Conservation (phyloP, 1,284 basidiomycete species). For the Rhodofomes roseus region DNA sequence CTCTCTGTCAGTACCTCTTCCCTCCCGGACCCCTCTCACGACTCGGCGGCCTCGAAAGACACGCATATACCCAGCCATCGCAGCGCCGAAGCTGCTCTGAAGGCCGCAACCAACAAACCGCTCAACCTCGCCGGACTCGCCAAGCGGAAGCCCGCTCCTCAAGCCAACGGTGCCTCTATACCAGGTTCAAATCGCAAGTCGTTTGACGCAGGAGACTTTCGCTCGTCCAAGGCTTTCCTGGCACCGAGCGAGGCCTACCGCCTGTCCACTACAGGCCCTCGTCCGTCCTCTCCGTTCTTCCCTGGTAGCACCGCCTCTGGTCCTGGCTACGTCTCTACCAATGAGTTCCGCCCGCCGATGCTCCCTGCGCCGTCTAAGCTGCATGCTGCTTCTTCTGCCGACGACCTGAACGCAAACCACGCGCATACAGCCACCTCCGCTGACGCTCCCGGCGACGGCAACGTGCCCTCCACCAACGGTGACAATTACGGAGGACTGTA, state of each 20-base stretch:
- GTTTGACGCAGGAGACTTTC: constrained; percentile 11
- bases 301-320: constrained; percentile 3
- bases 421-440: constrained; percentile 26
- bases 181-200: constrained; percentile 13
- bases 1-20: neutral
- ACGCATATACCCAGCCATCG: neutral
- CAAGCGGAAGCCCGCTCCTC: constrained; percentile 14
- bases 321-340: constrained; percentile 13
- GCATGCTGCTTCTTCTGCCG: constrained; percentile 9
- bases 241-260: constrained; percentile 14
- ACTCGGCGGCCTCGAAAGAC: neutral
- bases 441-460: neutral
- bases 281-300: constrained; percentile 23
- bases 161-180: neutral
- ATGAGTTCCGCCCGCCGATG: constrained; percentile 14
- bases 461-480: neutral
- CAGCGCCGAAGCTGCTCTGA: constrained; percentile 2
- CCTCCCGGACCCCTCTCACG: neutral
- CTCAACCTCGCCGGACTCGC: constrained; percentile 24
- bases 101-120: constrained; percentile 21
- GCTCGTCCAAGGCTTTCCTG: constrained; percentile 14
- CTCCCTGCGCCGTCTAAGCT: constrained; percentile 13
- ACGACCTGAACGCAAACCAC: constrained; percentile 20
- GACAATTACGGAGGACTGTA: neutral
- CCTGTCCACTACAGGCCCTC: constrained; percentile 9